Evolutionary conservation across 2,329 filamentous ascomycete genomes (phyloP).

Genomic region (Beauveria varroae): DNA sequence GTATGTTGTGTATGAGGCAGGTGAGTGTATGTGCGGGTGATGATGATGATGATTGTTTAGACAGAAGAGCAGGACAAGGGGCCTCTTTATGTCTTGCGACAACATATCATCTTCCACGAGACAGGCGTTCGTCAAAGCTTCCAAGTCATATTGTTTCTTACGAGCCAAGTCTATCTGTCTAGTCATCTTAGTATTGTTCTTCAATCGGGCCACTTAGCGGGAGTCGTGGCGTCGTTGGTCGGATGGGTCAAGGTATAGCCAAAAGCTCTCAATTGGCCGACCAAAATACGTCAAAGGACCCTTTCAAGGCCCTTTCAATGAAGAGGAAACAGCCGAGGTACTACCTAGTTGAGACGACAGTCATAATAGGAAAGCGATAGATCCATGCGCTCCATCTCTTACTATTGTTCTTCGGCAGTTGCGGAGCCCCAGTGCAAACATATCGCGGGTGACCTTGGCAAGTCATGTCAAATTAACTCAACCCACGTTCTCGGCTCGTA

Average conservation of each 20-base stretch:
- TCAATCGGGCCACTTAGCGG: not conserved
- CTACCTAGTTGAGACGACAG: not conserved
- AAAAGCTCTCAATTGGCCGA: not conserved
- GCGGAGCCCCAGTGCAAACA: slow-evolving; percentile 1
- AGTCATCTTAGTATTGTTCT: slow-evolving; percentile 23
- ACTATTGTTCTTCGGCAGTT: slow-evolving; percentile 12
- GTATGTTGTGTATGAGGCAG: not conserved
- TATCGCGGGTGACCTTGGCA: not conserved
- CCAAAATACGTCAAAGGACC: too few relatives aligned
- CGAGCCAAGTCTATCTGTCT: not conserved
- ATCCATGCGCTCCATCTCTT: slow-evolving; percentile 11
- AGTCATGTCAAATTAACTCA: not conserved
- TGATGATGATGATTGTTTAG: not conserved
- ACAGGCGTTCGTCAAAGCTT: slow-evolving; percentile 17
- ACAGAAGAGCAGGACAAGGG: not conserved
- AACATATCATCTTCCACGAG: not conserved
- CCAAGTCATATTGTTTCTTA: slow-evolving; percentile 15
- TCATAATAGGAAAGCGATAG: not conserved
- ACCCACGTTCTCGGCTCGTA: not conserved
- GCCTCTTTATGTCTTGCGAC: not conserved
- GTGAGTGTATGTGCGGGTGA: not conserved
- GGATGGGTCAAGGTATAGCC: not conserved
- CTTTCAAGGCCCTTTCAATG: not conserved
- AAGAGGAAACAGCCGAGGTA: not conserved
- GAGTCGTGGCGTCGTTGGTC: slow-evolving; percentile 12